Percentiles rank a stretch among this genome's conserved stretches.
phyloP scores from a whole-genome alignment of 768 basidiomycete genomes.

The Filobasidium floriforme region DNA sequence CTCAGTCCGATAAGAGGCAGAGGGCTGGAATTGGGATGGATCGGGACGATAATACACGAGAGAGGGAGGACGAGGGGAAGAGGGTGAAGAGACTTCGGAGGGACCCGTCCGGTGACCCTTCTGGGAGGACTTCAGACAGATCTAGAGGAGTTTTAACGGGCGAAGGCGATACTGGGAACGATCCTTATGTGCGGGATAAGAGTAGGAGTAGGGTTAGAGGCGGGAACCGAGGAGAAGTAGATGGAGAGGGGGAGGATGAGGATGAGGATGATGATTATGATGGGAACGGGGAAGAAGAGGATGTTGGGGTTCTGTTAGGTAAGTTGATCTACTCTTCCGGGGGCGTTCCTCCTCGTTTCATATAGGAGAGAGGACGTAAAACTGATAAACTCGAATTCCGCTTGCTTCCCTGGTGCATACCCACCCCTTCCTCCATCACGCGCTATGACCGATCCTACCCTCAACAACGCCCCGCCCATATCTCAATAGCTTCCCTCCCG shows the following conservation, averaged over 20 bases:
- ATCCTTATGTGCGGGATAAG: no score
- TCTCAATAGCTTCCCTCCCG: slow-evolving; percentile 1
- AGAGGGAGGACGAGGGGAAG: no score
- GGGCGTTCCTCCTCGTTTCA: neutral
- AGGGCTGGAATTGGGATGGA: no score
- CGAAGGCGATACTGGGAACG: no score
- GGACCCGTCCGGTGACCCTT: no score
- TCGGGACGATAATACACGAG: no score
- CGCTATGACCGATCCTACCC: neutral
- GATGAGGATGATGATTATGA: neutral
- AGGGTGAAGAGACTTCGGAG: no score
- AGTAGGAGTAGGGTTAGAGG: no score
- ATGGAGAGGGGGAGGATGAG: neutral
- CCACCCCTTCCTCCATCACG: neutral
- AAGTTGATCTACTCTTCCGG: neutral
- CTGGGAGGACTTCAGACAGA: no score
- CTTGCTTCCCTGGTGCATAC: neutral
- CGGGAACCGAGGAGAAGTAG: no score
- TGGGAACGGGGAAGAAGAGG: neutral
- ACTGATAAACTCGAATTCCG: neutral
- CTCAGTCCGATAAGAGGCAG: no score
- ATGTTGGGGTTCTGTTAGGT: slow-evolving; percentile 7
- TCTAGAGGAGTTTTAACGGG: no score
- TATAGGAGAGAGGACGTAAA: neutral
- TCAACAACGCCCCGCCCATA: neutral